phyloP scores from a whole-genome alignment of 1,139 yeast genomes.

The Sugiyamaella neomexicana region DNA sequence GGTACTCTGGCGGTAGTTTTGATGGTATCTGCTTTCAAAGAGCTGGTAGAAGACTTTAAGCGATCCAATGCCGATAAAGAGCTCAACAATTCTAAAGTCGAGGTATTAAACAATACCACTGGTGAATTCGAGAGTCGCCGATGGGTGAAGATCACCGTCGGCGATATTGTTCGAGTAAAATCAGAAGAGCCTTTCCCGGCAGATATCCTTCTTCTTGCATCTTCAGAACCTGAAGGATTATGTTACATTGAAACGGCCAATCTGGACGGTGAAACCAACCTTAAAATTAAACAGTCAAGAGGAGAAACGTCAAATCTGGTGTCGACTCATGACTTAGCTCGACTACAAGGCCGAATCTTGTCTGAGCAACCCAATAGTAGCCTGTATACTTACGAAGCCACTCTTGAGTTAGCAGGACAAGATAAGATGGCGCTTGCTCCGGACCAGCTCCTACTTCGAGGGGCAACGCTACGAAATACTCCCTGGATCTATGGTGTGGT shows the following conservation, averaged over 20 bases:
- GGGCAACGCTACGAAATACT: slow-evolving; percentile 93
- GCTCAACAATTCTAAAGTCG: slow-evolving; percentile 73
- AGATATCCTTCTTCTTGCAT: slow-evolving; percentile 76
- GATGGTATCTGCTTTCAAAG: slow-evolving; percentile 88
- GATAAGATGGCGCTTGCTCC: slow-evolving; percentile 73
- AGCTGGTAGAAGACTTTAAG: slow-evolving; percentile 84
- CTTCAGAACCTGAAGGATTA: slow-evolving; percentile 97
- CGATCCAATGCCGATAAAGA: slow-evolving; percentile 89
- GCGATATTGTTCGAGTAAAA: slow-evolving; percentile 81
- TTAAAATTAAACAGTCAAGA: slow-evolving; percentile 88
- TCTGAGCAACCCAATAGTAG: slow-evolving; percentile 96
- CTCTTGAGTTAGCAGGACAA: slow-evolving; percentile 56
- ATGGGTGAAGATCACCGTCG: slow-evolving; percentile 90
- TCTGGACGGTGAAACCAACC: slow-evolving; percentile 95
- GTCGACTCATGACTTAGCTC: slow-evolving; percentile 61
- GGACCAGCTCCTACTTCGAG: slow-evolving; percentile 87
- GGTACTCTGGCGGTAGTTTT: slow-evolving; percentile 85
- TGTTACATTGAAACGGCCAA: slow-evolving; percentile 98
- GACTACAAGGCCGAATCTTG: slow-evolving; percentile 56
- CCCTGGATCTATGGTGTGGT: slow-evolving; percentile 95
- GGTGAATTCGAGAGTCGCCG: slow-evolving; percentile 64
- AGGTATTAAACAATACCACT: slow-evolving; percentile 59
- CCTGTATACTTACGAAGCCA: slow-evolving; percentile 92
- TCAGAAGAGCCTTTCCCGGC: slow-evolving; percentile 96
- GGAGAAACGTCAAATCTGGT: slow-evolving; percentile 75